Conservation (phyloP, 2,329 filamentous ascomycete genomes). For the Aspergillus persii region DNA sequence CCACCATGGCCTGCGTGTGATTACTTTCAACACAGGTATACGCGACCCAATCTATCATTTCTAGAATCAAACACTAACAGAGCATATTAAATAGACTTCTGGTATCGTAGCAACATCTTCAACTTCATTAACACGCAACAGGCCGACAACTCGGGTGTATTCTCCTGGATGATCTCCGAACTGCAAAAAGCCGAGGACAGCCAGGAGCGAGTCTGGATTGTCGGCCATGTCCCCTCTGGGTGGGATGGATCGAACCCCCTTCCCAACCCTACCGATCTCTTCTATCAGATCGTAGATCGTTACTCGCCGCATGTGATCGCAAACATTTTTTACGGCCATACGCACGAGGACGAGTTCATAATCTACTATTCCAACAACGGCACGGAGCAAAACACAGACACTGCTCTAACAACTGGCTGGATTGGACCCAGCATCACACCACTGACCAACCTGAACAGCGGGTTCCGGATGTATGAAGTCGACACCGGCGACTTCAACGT, state of each 20-base stretch:
- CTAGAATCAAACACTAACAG: not conserved
- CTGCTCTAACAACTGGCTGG: constrained; percentile 52
- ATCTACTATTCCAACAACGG: constrained; percentile 56
- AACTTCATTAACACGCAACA: constrained; percentile 54
- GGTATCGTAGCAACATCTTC: constrained; percentile 42
- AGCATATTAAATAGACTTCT: constrained; percentile 14
- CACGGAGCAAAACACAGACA: constrained; percentile 40
- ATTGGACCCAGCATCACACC: constrained; percentile 54
- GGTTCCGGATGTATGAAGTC: constrained; percentile 55
- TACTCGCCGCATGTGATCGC: constrained; percentile 57
- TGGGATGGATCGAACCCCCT: constrained; percentile 57
- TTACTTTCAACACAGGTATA: constrained; percentile 50
- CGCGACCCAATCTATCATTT: not conserved
- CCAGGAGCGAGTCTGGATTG: constrained; percentile 54
- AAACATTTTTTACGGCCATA: constrained; percentile 56
- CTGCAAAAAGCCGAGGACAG: constrained; percentile 53
- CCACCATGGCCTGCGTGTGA: constrained; percentile 52
- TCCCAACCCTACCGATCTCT: constrained; percentile 53
- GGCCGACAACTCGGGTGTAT: constrained; percentile 50
- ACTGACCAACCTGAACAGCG: constrained; percentile 54
- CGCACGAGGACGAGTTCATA: constrained; percentile 55
- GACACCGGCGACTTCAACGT: constrained; percentile 55
- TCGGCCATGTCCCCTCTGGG: constrained; percentile 55
- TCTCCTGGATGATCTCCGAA: constrained; percentile 52
- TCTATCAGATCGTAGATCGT: constrained; percentile 56